Percentiles rank a stretch among this genome's conserved stretches.
These are phyloP conservation scores for Vitis hybrid DNA, from an alignment of 177 flowering plant genomes.

Conservation along the genomic window DNA sequence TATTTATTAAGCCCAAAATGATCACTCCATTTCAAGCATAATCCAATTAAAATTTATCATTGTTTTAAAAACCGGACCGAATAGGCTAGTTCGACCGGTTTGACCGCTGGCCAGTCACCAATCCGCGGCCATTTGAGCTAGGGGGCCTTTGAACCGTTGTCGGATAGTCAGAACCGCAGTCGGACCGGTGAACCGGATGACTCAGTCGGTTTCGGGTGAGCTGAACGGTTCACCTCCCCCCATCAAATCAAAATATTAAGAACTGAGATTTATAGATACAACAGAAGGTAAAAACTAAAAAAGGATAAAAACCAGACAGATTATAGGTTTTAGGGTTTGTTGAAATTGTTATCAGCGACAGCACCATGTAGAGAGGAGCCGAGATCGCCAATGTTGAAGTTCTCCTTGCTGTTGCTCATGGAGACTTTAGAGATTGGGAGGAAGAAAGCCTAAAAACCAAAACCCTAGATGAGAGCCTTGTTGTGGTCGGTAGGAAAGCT, in stretches of 20 bases:
- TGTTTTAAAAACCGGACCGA: no score
- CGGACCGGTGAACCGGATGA: no score
- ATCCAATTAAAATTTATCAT: no score
- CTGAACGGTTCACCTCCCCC: no score
- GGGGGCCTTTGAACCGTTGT: no score
- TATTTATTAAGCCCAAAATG: no score
- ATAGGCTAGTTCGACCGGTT: no score
- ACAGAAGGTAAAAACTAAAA: background rate
- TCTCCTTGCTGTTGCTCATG: constrained; percentile 41
- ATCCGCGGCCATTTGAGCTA: no score
- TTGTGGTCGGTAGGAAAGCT: background rate
- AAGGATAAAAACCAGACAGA: background rate
- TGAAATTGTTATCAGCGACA: constrained; percentile 29
- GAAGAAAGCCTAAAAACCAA: constrained; percentile 11
- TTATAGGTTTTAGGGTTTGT: background rate
- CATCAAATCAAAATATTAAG: background rate
- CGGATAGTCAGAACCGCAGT: rapidly evolving
- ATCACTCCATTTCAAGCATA: no score
- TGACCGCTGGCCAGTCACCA: no score
- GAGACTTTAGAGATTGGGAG: background rate
- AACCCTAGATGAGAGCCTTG: constrained; percentile 20
- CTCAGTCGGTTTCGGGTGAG: no score
- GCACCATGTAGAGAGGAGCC: constrained; percentile 30
- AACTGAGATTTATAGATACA: background rate
- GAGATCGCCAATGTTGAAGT: constrained; percentile 51